Base-by-base conservation (phyloP, 2,329 filamentous ascomycete species). In the Trichoderma sp. region DNA sequence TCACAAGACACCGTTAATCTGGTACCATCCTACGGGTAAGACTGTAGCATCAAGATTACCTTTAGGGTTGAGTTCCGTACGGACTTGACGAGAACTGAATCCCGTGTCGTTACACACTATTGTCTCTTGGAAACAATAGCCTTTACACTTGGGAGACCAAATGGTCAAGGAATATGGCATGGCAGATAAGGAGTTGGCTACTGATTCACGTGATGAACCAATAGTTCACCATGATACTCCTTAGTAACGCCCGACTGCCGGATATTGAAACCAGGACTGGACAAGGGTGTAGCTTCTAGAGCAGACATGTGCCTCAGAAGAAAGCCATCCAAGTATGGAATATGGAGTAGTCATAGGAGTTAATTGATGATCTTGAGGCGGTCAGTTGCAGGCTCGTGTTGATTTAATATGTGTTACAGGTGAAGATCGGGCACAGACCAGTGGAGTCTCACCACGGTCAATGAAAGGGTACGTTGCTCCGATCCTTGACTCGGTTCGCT, bases 381-480 rank as follows among this genome's bases (percentile, higher is more conserved):
- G 38, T 64, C 56, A 72, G 38, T 33, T 21, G 14, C 59, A 27
- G 27, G 59, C 59, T 62, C 31, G 38, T 35, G 59, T 64, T 53
- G 7, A 35, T 53, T 71, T 35, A 24, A 72, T 53, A 27, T 27
- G 41, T 35, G 69, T 72, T 64, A 64, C 59, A 72, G 69, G 69
- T 64, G 59, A 53, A 53, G 69, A 72, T 53, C 27, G 35, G 59
- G 24, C 38, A 72, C 38, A 31, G 59, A 35, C 38, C 38, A 24
- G 69, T 72, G 69, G 69, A 53, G 68, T 50, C 50, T 72, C 68
- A 41, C 59, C 69, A 24, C 38, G 69, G 59, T 72, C 45, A 53
- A 60, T 35, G 59, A 53, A 64, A 64, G 8, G 33, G 59, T 27
- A 33, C 59, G 29, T 53, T 50, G 38, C 69, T 63, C 29, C 69